Base-by-base conservation (phyloP, 1,284 basidiomycete species). In the Ustilago esculenta region DNA sequence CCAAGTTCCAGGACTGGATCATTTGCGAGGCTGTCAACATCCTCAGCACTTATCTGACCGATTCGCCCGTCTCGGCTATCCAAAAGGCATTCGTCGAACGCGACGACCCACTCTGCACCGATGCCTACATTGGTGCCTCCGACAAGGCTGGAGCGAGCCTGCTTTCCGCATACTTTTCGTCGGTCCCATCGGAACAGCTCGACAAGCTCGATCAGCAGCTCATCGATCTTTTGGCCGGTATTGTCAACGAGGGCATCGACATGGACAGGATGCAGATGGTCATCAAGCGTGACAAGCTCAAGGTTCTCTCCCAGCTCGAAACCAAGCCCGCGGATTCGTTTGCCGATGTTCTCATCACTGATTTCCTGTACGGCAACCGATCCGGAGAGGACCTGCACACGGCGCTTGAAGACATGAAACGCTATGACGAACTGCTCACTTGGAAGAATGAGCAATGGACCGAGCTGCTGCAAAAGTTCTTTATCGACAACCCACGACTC, bases 11-110 rank as follows among this genome's bases (percentile, higher is more conserved):
- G 53, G 87, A 90, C 60, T 92, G 90, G 80, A 81, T 94, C 52
- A 88, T 90, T 71, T 87, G 89, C 67, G 90, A 91, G 84, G 94
- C 93, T 7, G 82, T 98, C 60, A 91, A 94, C 69, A 85, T 97
- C 34, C 84, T 98, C 34, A 73, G 73, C 44, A 88, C 87, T 17
- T 99, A 99, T 81, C 85, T 99, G 34, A 94, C 92, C 41, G 92
- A 92, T 53, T 77, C 79, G 44, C 85, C 94, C 1, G 90, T 92
- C 23, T 90, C 93, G 12, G 94, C 94, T 17, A 84, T 98, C 54
- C 92, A 91, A 79, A 94, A 94, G 83, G 92, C 93, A 79, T 97
- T 91, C 71, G 87, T 98, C 46, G 96, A 99, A 84, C 91, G 90
- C 45, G 90, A 94, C 72, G 89, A 90, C 49, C 96, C 96, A 0